phyloP scores from a whole-genome alignment of 768 basidiomycete genomes.

The Stropharia rugosoannulata region DNA sequence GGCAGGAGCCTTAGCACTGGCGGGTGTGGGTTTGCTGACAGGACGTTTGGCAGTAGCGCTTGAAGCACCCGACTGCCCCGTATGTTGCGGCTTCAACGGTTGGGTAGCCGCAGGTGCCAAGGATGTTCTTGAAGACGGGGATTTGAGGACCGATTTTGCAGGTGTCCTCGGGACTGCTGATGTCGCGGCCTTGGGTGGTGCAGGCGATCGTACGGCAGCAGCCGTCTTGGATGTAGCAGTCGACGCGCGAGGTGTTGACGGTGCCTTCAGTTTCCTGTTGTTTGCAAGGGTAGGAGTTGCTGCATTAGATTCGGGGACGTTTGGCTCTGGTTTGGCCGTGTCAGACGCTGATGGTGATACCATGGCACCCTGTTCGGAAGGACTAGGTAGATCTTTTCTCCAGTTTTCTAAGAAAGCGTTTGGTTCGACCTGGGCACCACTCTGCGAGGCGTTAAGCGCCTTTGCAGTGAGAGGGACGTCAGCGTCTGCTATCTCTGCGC shows the following conservation, averaged over 20 bases:
- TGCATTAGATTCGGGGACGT: constrained; percentile 5
- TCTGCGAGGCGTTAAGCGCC: constrained; percentile 20
- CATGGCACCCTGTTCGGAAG: constrained; percentile 10
- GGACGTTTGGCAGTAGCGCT: constrained; percentile 20
- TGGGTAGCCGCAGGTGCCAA: constrained; percentile 19
- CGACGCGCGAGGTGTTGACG: constrained; percentile 15
- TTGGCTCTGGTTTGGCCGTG: constrained; percentile 1
- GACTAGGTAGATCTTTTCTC: constrained; percentile 24
- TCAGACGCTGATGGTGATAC: constrained; percentile 13
- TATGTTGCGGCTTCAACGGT: constrained; percentile 34
- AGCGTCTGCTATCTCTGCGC: constrained; percentile 7
- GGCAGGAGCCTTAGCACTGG: constrained; percentile 19
- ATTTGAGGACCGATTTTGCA: constrained; percentile 24
- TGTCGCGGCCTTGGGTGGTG: constrained; percentile 14
- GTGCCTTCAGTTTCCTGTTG: constrained; percentile 11
- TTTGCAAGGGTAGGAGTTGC: constrained; percentile 15
- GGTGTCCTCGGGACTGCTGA: constrained; percentile 23
- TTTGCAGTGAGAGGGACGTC: constrained; percentile 25
- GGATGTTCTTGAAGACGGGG: constrained; percentile 20
- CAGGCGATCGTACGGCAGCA: constrained; percentile 4
- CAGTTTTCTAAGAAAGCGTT: constrained; percentile 25
- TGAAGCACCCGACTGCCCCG: constrained; percentile 29
- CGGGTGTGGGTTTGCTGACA: constrained; percentile 17
- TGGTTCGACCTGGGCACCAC: constrained; percentile 18
- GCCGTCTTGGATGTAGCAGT: constrained; percentile 23